phyloP scores from a whole-genome alignment of 2,329 filamentous ascomycete genomes.

The Penicillium sp. region DNA sequence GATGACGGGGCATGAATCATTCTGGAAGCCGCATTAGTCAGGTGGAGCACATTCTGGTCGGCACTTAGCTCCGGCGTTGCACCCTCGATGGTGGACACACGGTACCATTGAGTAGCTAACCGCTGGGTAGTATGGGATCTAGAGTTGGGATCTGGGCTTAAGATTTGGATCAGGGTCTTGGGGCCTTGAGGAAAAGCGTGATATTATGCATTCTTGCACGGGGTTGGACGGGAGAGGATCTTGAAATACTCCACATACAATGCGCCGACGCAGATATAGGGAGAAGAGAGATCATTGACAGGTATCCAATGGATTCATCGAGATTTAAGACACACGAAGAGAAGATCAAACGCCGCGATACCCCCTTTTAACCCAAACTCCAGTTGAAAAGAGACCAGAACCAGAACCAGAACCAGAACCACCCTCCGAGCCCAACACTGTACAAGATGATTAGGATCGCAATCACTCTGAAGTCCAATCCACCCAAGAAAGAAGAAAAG shows the following conservation, averaged over 20 bases:
- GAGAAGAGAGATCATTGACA: neutral
- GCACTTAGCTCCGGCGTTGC: slow-evolving; percentile 15
- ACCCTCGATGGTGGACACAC: neutral
- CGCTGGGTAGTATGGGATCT: neutral
- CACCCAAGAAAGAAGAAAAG: neutral
- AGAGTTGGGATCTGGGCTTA: neutral
- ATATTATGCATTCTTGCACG: neutral
- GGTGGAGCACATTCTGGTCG: slow-evolving; percentile 7
- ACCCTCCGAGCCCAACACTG: slow-evolving; percentile 16
- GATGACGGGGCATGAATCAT: slow-evolving; percentile 6
- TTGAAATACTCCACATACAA: no score
- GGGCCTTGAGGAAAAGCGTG: neutral
- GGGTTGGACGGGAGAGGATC: neutral
- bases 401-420: neutral
- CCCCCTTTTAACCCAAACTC: slow-evolving; percentile 24
- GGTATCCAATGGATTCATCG: slow-evolving; percentile 4
- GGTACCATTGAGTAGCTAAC: neutral
- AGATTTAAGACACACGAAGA: neutral
- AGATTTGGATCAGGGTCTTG: neutral
- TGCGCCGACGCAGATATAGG: neutral
- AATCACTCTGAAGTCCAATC: slow-evolving; percentile 14
- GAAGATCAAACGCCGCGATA: slow-evolving; percentile 12
- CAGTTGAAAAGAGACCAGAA: slow-evolving; percentile 3
- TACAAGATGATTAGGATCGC: slow-evolving; percentile 24
- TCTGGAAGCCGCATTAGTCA: slow-evolving; percentile 16